Conservation (phyloP, 176 grass and related monocot species). For the Zizania latifolia region DNA sequence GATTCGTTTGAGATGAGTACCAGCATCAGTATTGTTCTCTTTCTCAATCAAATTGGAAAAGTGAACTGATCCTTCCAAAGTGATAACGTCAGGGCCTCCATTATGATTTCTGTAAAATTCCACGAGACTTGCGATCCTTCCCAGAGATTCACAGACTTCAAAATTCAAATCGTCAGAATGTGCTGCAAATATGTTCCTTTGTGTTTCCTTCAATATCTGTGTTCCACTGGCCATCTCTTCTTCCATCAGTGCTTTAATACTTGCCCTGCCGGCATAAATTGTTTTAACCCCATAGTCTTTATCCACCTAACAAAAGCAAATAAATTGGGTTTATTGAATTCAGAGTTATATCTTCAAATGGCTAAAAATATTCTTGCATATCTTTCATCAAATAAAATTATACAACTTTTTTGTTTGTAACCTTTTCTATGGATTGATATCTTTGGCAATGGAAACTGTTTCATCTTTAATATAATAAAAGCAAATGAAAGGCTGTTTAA, state of each 20-base stretch:
- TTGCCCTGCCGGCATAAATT: conserved; percentile 41
- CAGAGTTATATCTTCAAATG: neutral
- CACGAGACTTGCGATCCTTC: conserved; percentile 46
- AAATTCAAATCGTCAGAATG: conserved; percentile 35
- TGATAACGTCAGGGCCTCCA: conserved; percentile 28
- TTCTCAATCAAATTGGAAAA: conserved; percentile 14
- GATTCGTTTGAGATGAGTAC: conserved; percentile 18
- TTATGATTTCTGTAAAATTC: conserved; percentile 53
- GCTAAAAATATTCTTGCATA: conserved; percentile 4
- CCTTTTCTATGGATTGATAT: neutral
- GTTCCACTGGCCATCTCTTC: conserved; percentile 72
- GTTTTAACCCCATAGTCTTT: conserved; percentile 17
- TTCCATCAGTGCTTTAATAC: conserved; percentile 87
- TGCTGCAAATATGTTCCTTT: conserved; percentile 31
- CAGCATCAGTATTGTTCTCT: conserved; percentile 28
- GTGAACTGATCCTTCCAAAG: conserved; percentile 7
- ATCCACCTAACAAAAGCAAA: conserved; percentile 40
- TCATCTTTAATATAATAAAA: neutral
- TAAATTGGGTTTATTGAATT: neutral
- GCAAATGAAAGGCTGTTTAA: neutral
- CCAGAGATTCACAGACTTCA: conserved; percentile 29
- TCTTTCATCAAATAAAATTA: neutral
- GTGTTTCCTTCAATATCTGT: conserved; percentile 37
- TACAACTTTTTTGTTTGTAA: neutral
- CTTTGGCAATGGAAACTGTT: neutral